phyloP scores from a whole-genome alignment of 1,284 basidiomycete genomes.

The Chondrostereum purpureum region DNA sequence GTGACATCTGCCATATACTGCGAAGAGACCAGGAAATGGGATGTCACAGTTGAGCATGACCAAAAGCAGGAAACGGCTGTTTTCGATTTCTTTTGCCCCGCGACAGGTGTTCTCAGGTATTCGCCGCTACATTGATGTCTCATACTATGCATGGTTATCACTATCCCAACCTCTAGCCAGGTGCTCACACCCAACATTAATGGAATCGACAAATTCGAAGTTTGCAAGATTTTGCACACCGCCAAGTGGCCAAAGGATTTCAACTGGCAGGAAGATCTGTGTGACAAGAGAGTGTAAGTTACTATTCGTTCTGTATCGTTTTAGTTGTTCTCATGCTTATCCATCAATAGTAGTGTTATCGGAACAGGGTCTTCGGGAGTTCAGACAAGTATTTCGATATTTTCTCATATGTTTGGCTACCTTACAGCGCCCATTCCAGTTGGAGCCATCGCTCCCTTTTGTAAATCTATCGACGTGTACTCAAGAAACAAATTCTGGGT shows the following conservation, averaged over 20 bases:
- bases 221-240: not conserved
- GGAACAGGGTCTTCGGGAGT: constrained; percentile 2
- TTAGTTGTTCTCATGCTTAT: not conserved
- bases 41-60: not conserved
- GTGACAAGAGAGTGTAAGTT: constrained; percentile 4
- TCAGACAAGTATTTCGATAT: too few relatives aligned
- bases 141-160: not conserved
- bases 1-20: constrained; percentile 1
- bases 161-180: not conserved
- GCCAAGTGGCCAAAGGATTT: constrained; percentile 2
- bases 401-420: too few relatives aligned
- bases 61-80: not conserved
- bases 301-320: not conserved
- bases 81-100: not conserved
- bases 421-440: not conserved
- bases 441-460: constrained; percentile 1
- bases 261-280: constrained; percentile 1
- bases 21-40: constrained; percentile 1
- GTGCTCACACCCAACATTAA: not conserved
- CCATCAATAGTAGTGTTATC: not conserved
- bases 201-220: constrained; percentile 1
- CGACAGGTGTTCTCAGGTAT: constrained; percentile 3
- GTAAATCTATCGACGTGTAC: not conserved
- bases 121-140: not conserved
- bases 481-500: constrained; percentile 4